These are phyloP conservation scores for Pestalotiopsis sp. DNA, from an alignment of 2,329 filamentous ascomycete genomes.

Conservation along the genomic window DNA sequence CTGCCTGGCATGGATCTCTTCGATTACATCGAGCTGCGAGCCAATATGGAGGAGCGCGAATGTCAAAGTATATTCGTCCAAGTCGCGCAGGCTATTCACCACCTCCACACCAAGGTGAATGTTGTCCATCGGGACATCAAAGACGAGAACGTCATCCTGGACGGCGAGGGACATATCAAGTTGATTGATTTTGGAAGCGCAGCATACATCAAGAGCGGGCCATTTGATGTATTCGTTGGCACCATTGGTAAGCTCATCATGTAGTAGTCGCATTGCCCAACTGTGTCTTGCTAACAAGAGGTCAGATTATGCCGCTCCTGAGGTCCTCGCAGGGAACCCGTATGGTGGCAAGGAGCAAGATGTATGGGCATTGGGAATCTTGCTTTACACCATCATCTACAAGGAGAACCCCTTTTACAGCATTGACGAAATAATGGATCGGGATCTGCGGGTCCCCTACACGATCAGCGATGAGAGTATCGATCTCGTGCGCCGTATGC, in stretches of 20 bases:
- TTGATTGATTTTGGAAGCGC: constrained; percentile 98
- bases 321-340: constrained; percentile 87
- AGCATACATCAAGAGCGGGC: constrained; percentile 96
- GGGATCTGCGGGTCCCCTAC: constrained; percentile 87
- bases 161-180: constrained; percentile 94
- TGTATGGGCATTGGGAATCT: constrained; percentile 94
- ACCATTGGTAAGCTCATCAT: constrained; percentile 77
- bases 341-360: constrained; percentile 97
- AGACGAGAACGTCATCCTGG: constrained; percentile 95
- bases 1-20: constrained; percentile 98
- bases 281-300: not conserved
- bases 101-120: constrained; percentile 84
- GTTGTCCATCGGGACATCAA: constrained; percentile 99
- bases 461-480: constrained; percentile 89
- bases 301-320: constrained; percentile 94
- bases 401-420: constrained; percentile 99
- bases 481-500: constrained; percentile 86
- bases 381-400: constrained; percentile 98
- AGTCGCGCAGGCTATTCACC: constrained; percentile 84
- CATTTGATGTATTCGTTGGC: constrained; percentile 98
- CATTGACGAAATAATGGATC: constrained; percentile 98
- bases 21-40: constrained; percentile 94
- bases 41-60: constrained; percentile 94
- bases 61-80: constrained; percentile 95
- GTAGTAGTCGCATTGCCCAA: not conserved